Base-by-base conservation (phyloP, 2,329 filamentous ascomycete genomes). In the Claviceps capensis region DNA sequence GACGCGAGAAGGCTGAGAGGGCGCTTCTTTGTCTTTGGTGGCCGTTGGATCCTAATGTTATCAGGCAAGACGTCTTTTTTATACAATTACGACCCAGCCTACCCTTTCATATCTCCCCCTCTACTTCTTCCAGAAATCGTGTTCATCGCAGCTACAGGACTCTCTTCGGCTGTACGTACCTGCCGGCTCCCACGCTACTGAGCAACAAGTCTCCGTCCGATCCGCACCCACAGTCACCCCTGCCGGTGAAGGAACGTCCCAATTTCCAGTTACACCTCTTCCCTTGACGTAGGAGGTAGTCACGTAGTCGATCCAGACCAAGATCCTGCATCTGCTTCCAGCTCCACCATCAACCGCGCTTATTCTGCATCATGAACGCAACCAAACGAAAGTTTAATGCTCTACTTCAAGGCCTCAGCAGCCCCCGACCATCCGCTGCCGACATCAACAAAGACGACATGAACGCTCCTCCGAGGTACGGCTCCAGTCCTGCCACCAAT, bases 321-420 rank as follows among this genome's bases (percentile, higher is more conserved):
- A 30, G 48, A 11, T 26, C 37, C 16, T 38, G 5, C 13, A 14
- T 42, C 26, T 23, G 17, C 11, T 43, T 42, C 26, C 14, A 13
- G 41, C 38, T 50, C 37, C 37, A 38, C n/a, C 22, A 38, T 48
- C 48, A 23, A 13, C 26, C 9, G 37, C 22, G 47, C 42, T 40
- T 9, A 13, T 37, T 16, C 48, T 48, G 47, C 40, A 70, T 54
- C 56, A 86, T 89, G 73, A 86, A 86, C 63, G 79, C 83, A 23
- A 87, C 83, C n/a, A 91, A 90, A 70, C 78, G 86, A 60, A 90
- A 90, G 67, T 89, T 90, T 71, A 85, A 89, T 67, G 77, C 78
- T 60, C 75, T 89, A 16, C 73, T 90, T 30, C 85, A 88, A 63
- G 73, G 79, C 58, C 74, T 84, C 59, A 78, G 78, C 61, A 78